Percentiles rank a stretch among this genome's conserved stretches.
Conservation (phyloP, 2,329 filamentous ascomycete genomes). For the Pseudogymnoascus sp. region DNA sequence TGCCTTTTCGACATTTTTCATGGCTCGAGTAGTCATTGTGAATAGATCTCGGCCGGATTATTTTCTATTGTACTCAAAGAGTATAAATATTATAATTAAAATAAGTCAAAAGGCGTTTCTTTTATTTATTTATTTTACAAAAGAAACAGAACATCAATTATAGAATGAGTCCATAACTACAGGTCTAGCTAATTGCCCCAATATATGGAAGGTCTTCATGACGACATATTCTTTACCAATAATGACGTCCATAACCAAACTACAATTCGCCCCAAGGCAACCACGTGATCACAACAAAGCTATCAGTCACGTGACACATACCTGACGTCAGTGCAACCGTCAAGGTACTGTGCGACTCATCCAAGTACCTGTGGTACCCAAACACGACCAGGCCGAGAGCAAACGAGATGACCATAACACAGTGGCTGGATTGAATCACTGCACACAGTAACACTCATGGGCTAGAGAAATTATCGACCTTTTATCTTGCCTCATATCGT, state of each 20-base stretch:
- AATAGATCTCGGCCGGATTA: too few species aligned
- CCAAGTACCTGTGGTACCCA: background rate
- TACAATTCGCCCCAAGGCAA: background rate
- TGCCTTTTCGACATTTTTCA: conserved; percentile 6
- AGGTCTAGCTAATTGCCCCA: background rate
- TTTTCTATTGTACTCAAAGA: background rate
- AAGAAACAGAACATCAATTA: background rate
- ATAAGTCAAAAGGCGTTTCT: background rate
- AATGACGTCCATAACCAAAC: background rate
- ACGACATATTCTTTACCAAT: background rate
- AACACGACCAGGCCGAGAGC: background rate
- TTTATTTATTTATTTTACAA: background rate
- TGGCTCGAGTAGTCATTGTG: background rate
- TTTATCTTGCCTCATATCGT: background rate
- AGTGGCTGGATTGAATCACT: background rate
- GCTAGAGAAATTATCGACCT: background rate
- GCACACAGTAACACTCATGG: background rate
- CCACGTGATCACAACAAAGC: background rate
- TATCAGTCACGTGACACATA: background rate
- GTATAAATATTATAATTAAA: background rate
- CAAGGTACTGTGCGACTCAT: conserved; percentile 7
- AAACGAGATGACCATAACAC: background rate
- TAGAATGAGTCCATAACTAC: background rate
- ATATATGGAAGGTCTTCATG: background rate
- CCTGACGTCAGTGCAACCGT: conserved; percentile 9